Base-by-base conservation (phyloP, 768 basidiomycete species). In the Baorangia bicolor region DNA sequence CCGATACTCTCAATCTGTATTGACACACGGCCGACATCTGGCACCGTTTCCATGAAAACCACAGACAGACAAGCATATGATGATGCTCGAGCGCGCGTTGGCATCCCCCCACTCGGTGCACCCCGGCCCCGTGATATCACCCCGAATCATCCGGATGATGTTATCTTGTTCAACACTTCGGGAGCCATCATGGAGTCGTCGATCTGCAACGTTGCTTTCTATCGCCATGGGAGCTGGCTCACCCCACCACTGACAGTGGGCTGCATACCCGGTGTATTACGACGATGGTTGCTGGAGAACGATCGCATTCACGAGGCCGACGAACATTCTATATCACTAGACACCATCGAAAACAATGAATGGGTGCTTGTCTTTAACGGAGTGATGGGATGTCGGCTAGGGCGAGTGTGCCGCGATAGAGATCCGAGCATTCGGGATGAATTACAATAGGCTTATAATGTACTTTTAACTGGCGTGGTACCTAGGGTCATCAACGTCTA, bases 331-430 rank as follows among this genome's bases (percentile, higher is more conserved):
- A 57, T 90, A 50, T 77, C 67, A 13, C 75, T 71, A 57, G 72
- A 75, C 23, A 69, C 64, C 43, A 69, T 89, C 25, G 59, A 68
- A 43, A 65, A 77, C 14, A 82, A 83, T n/a, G 88, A 90, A 59
- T 80, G 74, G 74, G 81, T 88, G 2, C 75, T 92, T 35, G 71
- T 89, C 34, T 88, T 85, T 66, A 92, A 92, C 64, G 85, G 84
- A 9, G 83, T 89, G 5, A 78, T 78, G 59, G 90, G 89, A 28
- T 89, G 88, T 69, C 77, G 79, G 33, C 61, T 90, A 30, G 90
- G 85, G 12, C 63, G 57, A 35, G 51, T 71, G 44, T 39, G 39
- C 2, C 34, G 44, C 51, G 10, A 52, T 39, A 30, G 5, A 37
- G 35, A 34, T 35, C 20, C 14, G 16, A 40, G 28, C 9, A 3